phyloP scores from a whole-genome alignment of 768 basidiomycete genomes.

The Rhizopogon vesiculosus region DNA sequence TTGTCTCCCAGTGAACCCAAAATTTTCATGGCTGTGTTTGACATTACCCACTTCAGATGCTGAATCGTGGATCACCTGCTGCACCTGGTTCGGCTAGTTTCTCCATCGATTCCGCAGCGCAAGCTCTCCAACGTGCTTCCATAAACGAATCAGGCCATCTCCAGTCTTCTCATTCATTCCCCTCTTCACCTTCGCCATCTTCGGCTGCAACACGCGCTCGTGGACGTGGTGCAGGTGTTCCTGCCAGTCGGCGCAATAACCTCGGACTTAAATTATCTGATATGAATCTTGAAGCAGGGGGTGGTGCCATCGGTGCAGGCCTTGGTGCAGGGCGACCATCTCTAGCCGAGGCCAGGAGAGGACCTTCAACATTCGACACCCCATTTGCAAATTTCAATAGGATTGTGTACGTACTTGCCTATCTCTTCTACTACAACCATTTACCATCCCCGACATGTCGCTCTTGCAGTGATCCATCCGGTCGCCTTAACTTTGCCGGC shows the following conservation, averaged over 20 bases:
- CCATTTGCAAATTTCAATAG: conserved; percentile 92
- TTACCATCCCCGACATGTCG: background rate
- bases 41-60: conserved; percentile 34
- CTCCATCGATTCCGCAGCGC: conserved; percentile 37
- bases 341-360: conserved; percentile 34
- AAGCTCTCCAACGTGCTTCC: conserved; percentile 34
- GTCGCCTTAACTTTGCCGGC: conserved; percentile 88
- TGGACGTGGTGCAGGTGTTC: conserved; percentile 27
- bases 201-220: conserved; percentile 3
- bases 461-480: conserved; percentile 79
- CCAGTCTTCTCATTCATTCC: conserved; percentile 32
- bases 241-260: conserved; percentile 40
- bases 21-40: conserved; percentile 12
- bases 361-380: conserved; percentile 48
- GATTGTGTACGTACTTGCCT: conserved; percentile 70
- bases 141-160: conserved; percentile 22
- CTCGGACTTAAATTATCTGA: conserved; percentile 61
- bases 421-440: conserved; percentile 2
- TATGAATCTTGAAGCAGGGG: conserved; percentile 46
- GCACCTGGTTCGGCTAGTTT: conserved; percentile 20
- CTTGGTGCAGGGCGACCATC: conserved; percentile 66
- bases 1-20: background rate
- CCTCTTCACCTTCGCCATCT: conserved; percentile 21
- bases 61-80: conserved; percentile 32
- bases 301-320: conserved; percentile 59